phyloP scores from a whole-genome alignment of 345 rosid genomes.

The thale cress (Arabidopsis thaliana) region DNA sequence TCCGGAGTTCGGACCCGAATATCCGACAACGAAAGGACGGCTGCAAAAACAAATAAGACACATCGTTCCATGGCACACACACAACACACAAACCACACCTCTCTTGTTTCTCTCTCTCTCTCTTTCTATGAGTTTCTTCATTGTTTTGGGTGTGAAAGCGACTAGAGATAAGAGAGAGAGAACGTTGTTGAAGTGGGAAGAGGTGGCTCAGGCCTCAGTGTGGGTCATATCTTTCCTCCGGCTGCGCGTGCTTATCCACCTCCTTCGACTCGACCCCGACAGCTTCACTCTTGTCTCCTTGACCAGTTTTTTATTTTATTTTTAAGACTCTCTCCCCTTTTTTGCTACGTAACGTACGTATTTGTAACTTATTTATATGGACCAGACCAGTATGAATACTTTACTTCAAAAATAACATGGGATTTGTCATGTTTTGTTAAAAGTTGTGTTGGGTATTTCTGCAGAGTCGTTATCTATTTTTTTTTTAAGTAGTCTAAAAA shows the following conservation, averaged over 20 bases:
- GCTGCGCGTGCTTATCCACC: conserved; percentile 46
- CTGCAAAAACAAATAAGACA: conserved; percentile 37
- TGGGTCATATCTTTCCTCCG: conserved; percentile 38
- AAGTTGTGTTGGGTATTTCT: background rate
- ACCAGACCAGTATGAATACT: conserved; percentile 39
- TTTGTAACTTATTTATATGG: conserved; percentile 11
- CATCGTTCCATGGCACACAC: conserved; percentile 36
- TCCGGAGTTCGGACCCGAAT: conserved; percentile 41
- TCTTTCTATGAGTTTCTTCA: background rate
- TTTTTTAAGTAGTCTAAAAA: background rate
- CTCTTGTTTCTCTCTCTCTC: background rate
- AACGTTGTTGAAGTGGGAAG: conserved; percentile 34
- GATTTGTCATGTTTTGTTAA: background rate
- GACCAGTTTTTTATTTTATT: conserved; percentile 19
- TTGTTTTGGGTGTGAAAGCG: conserved; percentile 42
- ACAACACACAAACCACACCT: conserved; percentile 34
- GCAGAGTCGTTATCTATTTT: background rate
- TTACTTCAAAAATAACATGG: conserved; percentile 13
- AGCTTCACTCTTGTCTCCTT: conserved; percentile 44
- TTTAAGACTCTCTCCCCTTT: background rate
- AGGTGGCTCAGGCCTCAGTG: conserved; percentile 31
- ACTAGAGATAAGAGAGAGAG: conserved; percentile 41
- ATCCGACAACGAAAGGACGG: conserved; percentile 47
- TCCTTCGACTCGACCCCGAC: conserved; percentile 42
- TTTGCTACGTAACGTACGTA: conserved; percentile 20